Conservation (phyloP, 2,329 filamentous ascomycete species). For the Aspergillus flavus region DNA sequence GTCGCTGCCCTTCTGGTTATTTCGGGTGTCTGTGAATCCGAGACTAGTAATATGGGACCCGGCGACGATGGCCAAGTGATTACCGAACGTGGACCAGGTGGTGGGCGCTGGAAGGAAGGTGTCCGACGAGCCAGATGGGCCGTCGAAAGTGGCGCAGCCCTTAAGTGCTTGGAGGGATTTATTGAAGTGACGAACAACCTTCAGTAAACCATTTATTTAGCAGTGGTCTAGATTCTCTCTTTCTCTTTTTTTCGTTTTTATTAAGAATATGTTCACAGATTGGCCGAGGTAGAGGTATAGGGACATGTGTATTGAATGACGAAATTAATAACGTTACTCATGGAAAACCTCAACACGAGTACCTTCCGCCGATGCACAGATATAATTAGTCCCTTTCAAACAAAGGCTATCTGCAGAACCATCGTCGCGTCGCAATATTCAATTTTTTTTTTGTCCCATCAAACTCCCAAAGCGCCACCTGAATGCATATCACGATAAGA, state of each 20-base stretch:
- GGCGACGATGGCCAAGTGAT: slow-evolving; percentile 82
- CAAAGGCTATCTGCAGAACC: not conserved
- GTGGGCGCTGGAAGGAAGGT: slow-evolving; percentile 92
- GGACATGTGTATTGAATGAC: not conserved
- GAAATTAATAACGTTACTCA: not conserved
- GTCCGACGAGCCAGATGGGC: slow-evolving; percentile 85
- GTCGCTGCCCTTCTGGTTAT: slow-evolving; percentile 84
- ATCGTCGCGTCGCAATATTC: slow-evolving; percentile 5
- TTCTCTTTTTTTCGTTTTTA: slow-evolving; percentile 5
- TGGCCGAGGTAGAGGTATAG: not conserved
- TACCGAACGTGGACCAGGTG: slow-evolving; percentile 79
- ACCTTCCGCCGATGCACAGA: not conserved
- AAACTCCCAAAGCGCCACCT: slow-evolving; percentile 36
- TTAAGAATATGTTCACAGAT: not conserved
- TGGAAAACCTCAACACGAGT: not conserved
- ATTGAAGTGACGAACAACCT: slow-evolving; percentile 74
- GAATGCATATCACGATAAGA: slow-evolving; percentile 33
- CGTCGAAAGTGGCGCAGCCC: slow-evolving; percentile 81
- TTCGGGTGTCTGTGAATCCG: slow-evolving; percentile 82
- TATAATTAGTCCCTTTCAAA: not conserved
- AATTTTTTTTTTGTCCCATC: slow-evolving; percentile 1
- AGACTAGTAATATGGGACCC: slow-evolving; percentile 75
- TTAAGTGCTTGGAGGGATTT: slow-evolving; percentile 79
- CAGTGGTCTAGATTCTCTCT: not conserved
- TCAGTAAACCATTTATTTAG: slow-evolving; percentile 16